Base-by-base conservation (phyloP, 176 grass and related monocot genomes). In the Olyra latifolia region DNA sequence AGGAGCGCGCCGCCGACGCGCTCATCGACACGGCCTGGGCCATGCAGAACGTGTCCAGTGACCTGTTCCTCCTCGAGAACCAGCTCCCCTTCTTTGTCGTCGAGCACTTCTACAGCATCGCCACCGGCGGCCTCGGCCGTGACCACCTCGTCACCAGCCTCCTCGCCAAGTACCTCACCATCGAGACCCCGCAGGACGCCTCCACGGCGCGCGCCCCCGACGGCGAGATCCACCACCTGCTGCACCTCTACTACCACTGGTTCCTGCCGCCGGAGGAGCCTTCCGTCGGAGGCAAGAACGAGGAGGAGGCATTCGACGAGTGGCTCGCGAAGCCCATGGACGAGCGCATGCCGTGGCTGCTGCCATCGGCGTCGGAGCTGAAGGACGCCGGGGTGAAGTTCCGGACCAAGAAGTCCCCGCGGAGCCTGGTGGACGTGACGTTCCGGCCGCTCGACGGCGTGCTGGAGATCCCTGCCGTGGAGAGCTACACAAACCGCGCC, bases 171-270 rank as follows among this genome's bases (percentile, higher is more conserved):
- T 76, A 58, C 77, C 87, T 89, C 39, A 81, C 82, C 45, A 11
- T 85, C 5, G 82, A 85, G 44, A 63, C 45, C 7, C 45, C 64
- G 6, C 39, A 15, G 42, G 46, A 78, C 53, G 72, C 65, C 14
- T 30, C 46, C 20, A 46, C 27, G n/a, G 3, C 44, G 9, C 44
- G n/a, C 0, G 14, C 83, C 0, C 82, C 57, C 0, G 85, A 67
- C 69, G 85, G 88, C 47, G 78, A 84, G 73, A 70, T 76, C 82
- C 71, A 81, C 39, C 87, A 89, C 77, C 87, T 89, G 38, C 77
- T 89, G 0, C 87, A 89, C 54, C 71, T 89, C 2, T 84, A 89
- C 55, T 89, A 89, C 77, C 77, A 89, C 87, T 89, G 87, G 87
- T 89, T 89, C 82, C 55, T 89, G 10, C 82, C 87, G 11, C 54